Conservation (phyloP, 148 eudicot species). For the Pouteria glomerata region DNA sequence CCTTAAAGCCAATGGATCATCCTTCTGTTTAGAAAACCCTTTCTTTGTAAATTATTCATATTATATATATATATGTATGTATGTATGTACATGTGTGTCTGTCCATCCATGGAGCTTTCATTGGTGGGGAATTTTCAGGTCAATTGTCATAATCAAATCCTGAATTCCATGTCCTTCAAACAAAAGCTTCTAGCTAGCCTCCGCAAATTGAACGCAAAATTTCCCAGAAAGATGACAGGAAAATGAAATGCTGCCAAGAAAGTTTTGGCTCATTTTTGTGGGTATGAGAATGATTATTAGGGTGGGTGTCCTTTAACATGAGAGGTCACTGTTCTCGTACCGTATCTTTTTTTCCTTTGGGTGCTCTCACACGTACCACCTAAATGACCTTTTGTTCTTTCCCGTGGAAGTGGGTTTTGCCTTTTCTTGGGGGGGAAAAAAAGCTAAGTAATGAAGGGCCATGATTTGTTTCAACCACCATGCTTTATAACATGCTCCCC, state of each 20-base stretch:
- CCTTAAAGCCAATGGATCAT: neutral
- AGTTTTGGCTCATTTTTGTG: neutral
- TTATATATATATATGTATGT: no score
- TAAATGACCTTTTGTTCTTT: neutral
- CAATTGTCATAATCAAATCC: neutral
- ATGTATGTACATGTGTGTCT: no score
- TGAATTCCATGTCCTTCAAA: neutral
- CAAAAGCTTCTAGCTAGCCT: neutral
- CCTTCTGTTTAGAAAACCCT: neutral
- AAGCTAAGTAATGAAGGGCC: neutral
- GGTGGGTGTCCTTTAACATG: constrained; percentile 5
- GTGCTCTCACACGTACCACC: neutral
- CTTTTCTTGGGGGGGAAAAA: neutral
- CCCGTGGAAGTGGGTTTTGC: neutral
- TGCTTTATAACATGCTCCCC: neutral
- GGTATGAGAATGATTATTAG: neutral
- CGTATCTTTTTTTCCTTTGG: no score
- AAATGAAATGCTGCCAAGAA: constrained; percentile 10
- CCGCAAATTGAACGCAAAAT: neutral
- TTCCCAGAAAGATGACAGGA: neutral
- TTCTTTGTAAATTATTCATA: no score
- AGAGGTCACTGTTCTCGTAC: neutral
- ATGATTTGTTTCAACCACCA: constrained; percentile 7
- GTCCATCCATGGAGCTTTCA: neutral
- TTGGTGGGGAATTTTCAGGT: neutral